Evolutionary conservation across 805 yeast genomes (phyloP), one percentile per base, ranked within the genome.

Genomic region (Huiozyma naganishii): DNA sequence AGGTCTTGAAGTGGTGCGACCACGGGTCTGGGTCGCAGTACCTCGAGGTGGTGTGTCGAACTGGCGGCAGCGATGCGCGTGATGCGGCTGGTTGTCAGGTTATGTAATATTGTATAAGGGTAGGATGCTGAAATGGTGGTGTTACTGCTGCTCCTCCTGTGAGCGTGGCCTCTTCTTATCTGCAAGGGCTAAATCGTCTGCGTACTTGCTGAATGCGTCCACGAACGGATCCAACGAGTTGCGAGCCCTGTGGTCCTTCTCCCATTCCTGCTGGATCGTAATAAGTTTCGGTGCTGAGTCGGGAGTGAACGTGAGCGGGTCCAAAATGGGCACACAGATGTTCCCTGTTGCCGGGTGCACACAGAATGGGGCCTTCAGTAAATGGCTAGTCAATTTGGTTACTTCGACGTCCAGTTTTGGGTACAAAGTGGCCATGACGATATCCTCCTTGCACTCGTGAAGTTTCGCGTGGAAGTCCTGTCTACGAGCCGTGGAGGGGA

Each of bases 321-420:
- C 48, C 23, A 17, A 17, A 12, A 63, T 82, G 0, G 97, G 96
- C 6, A 92, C 95, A 75, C 97, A 92, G 3, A 92, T 84, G 54
- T 85, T 83, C 6, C 96, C 96, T 0, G 98, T 92, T 2, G 87
- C 80, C 1, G 98, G 98, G 62, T 92, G 98, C 37, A 92, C 80
- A 68, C 97, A 90, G 61, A 92, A 92, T 12, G 98, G 98, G 1
- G 97, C 84, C 60, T 92, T 92, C 54, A 92, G 73, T 65, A 92
- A 79, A 69, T 92, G 98, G 65, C 80, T 86, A 56, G 89, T 71
- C 60, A 84, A 92, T 52, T 81, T 75, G 6, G 97, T 83, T 32
- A 92, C 98, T 62, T 89, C 95, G 40, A 84, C 79, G 74, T 92
- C 98, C 48, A 92, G 71, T 55, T 95, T 74, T 37, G 98, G 98